Percentiles rank a stretch among this genome's conserved stretches.
Conservation (phyloP, 2,329 filamentous ascomycete genomes). For the Proliferodiscus dingleyae region DNA sequence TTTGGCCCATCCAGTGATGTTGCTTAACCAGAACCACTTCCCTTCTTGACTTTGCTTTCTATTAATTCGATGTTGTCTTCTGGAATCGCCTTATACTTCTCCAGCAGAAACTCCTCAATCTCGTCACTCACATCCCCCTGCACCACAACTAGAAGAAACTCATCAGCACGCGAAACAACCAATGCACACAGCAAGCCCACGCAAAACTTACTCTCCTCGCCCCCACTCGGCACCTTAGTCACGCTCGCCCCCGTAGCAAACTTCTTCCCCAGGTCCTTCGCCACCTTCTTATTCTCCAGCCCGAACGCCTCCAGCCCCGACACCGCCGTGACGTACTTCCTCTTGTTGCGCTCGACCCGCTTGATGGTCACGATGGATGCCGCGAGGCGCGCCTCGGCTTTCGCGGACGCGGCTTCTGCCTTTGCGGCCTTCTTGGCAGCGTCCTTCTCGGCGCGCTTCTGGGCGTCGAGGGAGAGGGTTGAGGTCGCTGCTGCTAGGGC, state of each 20-base stretch:
- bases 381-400: constrained; percentile 72
- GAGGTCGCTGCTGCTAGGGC: constrained; percentile 79
- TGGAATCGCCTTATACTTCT: constrained; percentile 85
- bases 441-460: constrained; percentile 93
- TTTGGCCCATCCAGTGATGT: too few relatives aligned
- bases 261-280: constrained; percentile 97
- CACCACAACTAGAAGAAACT: too few relatives aligned
- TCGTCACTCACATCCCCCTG: constrained; percentile 96
- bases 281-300: constrained; percentile 88
- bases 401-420: constrained; percentile 79
- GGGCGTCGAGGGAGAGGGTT: constrained; percentile 81
- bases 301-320: constrained; percentile 85
- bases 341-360: constrained; percentile 96
- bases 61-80: constrained; percentile 88
- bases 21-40: too few relatives aligned
- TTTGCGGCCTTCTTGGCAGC: constrained; percentile 95
- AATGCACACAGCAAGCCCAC: too few relatives aligned
- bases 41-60: too few relatives aligned
- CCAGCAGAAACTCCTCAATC: constrained; percentile 82
- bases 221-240: constrained; percentile 78
- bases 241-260: constrained; percentile 93
- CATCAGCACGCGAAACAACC: too few relatives aligned
- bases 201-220: too few relatives aligned
- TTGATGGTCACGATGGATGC: constrained; percentile 85
- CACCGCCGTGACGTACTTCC: constrained; percentile 94